Base-by-base conservation (phyloP, 805 yeast genomes). In the Candida piceae region DNA sequence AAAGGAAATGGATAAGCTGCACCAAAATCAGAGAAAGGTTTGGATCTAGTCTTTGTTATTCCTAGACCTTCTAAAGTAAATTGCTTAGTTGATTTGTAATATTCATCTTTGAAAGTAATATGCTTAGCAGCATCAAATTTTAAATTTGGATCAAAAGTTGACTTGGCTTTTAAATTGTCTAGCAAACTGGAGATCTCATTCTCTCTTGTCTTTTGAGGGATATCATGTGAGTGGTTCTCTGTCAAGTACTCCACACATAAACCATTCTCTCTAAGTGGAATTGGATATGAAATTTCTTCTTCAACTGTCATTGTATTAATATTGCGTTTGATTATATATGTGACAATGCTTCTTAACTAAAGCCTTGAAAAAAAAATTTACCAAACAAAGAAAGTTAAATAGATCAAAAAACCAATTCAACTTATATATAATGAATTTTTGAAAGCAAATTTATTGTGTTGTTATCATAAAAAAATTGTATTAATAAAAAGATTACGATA, bases 1-100 rank as follows among this genome's bases (percentile, higher is more conserved):
- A 76, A 55, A 7, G 79, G 79, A 53, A 76, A 76, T 3, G 83
- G 79, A 40, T 68, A 77, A 31, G 72, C 62, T 16, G 76, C 80
- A 6, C 48, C 71, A 41, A 63, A 52, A 16, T 63, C 60, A 12
- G 57, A 49, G 17, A 62, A 46, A 10, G 63, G 56, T 12, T 46
- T 39, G 8, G 48, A 43, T 30, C 58, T 56, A 10, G 60, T 56
- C 40, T 55, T 59, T 26, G 44, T 46, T 38, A 66, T 63, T 9
- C 57, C 54, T 41, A 66, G 51, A 13, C 63, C 70, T 16, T 45
- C 47, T 46, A 65, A 49, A 3, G 71, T 66, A 26, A 60, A 50
- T 34, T 52, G 53, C 42, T 64, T 57, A 13, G 69, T 66, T 26
- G 51, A 53, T 21, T 60, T 52, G 36, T 50, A 65, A 42, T 54